Percentiles rank a stretch among this genome's conserved stretches.
Conservation (phyloP, 1,284 basidiomycete genomes). For the Puccinia horiana region DNA sequence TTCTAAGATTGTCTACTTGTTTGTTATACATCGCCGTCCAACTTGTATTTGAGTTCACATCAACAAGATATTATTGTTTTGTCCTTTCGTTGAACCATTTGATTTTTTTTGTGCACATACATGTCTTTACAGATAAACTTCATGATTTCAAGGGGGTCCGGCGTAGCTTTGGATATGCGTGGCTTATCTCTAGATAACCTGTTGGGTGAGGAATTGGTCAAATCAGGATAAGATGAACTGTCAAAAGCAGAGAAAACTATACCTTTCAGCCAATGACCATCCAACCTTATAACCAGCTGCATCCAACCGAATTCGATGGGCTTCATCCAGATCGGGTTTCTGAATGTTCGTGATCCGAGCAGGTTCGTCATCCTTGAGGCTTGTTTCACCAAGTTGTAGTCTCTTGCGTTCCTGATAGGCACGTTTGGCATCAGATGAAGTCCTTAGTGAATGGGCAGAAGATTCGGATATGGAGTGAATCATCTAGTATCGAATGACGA, state of each 20-base stretch:
- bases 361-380: background rate
- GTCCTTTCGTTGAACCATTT: background rate
- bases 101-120: background rate
- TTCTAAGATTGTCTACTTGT: slow-evolving; percentile 48
- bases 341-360: background rate
- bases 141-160: slow-evolving; percentile 47
- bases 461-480: slow-evolving; percentile 33
- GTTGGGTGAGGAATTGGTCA: background rate
- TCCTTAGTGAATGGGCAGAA: slow-evolving; percentile 32
- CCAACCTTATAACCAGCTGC: slow-evolving; percentile 47
- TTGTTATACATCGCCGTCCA: slow-evolving; percentile 49
- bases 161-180: slow-evolving; percentile 7
- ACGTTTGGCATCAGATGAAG: background rate
- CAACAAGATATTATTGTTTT: background rate
- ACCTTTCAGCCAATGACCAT: slow-evolving; percentile 47
- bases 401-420: slow-evolving; percentile 13
- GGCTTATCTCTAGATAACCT: slow-evolving; percentile 46
- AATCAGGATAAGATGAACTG: background rate
- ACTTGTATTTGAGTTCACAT: slow-evolving; percentile 7
- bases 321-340: slow-evolving; percentile 32
- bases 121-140: slow-evolving; percentile 50
- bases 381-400: slow-evolving; percentile 2
- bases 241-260: background rate
- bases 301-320: slow-evolving; percentile 32
- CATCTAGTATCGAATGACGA: slow-evolving; percentile 20